These are phyloP conservation scores for Tetrahymena borealis DNA, from an alignment of 73 alveolate genomes.

Conservation along the genomic window DNA sequence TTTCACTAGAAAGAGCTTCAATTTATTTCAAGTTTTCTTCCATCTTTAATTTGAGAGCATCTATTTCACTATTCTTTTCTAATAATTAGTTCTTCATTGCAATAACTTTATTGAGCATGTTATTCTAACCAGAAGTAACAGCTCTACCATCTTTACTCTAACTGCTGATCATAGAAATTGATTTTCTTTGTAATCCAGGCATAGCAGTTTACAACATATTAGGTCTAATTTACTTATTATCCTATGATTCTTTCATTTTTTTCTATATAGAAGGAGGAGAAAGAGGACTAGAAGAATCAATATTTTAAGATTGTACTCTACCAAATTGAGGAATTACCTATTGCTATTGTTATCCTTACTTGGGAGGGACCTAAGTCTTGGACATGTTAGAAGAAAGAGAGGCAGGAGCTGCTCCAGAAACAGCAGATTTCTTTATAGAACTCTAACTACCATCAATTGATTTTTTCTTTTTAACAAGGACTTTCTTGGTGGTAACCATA, in stretches of 20 bases:
- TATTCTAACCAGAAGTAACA: not conserved
- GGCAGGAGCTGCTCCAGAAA: not conserved
- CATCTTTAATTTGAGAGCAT: not conserved
- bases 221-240: not conserved
- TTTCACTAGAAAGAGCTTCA: not conserved
- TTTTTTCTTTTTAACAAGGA: not conserved
- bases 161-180: not conserved
- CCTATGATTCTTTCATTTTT: not conserved
- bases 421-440: not conserved
- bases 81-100: not conserved
- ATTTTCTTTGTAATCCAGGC: not conserved
- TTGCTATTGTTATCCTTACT: not conserved
- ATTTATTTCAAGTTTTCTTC: not conserved
- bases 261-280: not conserved
- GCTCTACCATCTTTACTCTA: not conserved
- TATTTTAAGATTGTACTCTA: not conserved
- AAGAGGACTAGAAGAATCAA: not conserved
- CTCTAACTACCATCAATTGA: not conserved
- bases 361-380: not conserved
- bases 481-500: not conserved
- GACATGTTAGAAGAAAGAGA: not conserved
- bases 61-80: not conserved
- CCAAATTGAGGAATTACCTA: not conserved
- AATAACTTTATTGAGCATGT: not conserved
- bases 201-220: no score